These are phyloP conservation scores for Dendrobium officinale DNA, from an alignment of 106 monocot species.

Conservation along the genomic window DNA sequence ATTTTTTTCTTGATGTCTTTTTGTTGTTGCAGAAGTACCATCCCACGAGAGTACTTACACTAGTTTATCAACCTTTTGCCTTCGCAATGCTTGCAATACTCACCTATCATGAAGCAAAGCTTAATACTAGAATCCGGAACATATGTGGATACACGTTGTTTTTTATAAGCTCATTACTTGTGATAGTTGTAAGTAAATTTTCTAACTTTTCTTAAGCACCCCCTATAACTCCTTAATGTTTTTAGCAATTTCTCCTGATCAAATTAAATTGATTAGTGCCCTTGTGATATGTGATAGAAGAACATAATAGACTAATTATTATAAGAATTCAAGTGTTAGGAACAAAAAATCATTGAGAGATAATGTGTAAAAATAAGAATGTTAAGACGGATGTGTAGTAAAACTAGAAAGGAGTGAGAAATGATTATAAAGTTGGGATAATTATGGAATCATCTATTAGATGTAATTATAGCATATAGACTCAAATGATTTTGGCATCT, in stretches of 20 bases:
- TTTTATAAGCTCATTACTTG: constrained; percentile 18
- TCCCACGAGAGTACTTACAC: constrained; percentile 25
- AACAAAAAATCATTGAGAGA: too few species aligned
- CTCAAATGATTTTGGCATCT: not conserved
- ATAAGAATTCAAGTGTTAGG: not conserved
- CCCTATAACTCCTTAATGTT: not conserved
- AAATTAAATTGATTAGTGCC: not conserved
- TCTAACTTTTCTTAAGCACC: not conserved
- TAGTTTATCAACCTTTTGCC: constrained; percentile 34
- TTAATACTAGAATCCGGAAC: constrained; percentile 25
- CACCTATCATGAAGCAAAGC: constrained; percentile 21
- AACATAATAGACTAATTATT: not conserved
- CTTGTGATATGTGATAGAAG: not conserved
- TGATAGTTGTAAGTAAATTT: constrained; percentile 25
- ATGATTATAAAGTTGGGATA: too few species aligned
- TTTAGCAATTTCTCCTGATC: not conserved
- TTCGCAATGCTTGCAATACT: constrained; percentile 17
- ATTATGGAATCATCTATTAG: too few species aligned
- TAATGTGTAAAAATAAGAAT: not conserved
- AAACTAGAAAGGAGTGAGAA: not conserved
- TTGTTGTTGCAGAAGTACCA: constrained; percentile 22
- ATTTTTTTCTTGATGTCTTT: not conserved
- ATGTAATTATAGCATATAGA: not conserved
- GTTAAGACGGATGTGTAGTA: not conserved
- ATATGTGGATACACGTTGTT: constrained; percentile 24